These are phyloP conservation scores for Tetrahymena borealis DNA, from an alignment of 73 alveolate genomes.

Conservation along the genomic window DNA sequence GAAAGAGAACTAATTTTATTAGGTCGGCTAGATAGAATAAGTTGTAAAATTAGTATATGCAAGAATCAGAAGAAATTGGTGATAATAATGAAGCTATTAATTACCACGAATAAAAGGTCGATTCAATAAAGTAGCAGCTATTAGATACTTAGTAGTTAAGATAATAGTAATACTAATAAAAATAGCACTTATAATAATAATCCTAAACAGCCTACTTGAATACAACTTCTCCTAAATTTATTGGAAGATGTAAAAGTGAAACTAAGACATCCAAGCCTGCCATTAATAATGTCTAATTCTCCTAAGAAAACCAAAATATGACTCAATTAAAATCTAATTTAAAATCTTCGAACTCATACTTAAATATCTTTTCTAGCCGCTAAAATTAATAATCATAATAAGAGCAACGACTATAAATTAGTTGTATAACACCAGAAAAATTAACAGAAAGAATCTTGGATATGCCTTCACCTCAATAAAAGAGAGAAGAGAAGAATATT, in stretches of 20 bases:
- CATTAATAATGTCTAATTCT: neutral
- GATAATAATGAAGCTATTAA: too few species aligned
- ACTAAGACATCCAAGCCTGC: neutral
- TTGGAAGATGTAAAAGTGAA: neutral
- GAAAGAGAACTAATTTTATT: neutral
- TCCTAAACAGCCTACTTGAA: neutral
- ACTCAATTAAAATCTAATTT: neutral
- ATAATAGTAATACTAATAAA: neutral
- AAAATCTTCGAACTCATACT: neutral
- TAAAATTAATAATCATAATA: neutral
- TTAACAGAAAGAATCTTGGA: neutral
- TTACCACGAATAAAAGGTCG: too few species aligned
- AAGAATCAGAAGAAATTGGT: too few species aligned
- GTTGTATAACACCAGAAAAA: neutral
- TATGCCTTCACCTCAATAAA: neutral
- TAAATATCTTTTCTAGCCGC: neutral
- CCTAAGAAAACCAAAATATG: neutral
- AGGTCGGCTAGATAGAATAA: neutral
- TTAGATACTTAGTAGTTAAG: neutral
- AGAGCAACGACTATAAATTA: neutral
- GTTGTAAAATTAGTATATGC: neutral
- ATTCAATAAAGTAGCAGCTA: too few species aligned
- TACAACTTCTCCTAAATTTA: neutral
- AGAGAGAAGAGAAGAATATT: neutral
- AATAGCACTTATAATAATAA: neutral